Conservation (phyloP, 176 grass and related monocot genomes). For the Chloris gayana region DNA sequence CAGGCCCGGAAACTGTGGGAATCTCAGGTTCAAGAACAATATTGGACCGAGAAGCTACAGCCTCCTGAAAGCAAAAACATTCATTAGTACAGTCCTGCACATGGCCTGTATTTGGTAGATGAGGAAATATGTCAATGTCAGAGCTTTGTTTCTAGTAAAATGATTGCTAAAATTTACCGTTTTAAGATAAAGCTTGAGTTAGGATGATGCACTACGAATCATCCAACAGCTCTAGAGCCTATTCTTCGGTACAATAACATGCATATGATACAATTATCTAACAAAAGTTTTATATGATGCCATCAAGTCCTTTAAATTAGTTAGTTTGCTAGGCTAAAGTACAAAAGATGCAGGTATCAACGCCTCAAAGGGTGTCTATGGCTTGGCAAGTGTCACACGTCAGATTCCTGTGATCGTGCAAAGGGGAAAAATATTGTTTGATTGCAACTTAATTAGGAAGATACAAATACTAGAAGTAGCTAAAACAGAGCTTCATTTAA, state of each 20-base stretch:
- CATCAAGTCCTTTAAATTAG: neutral
- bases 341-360: neutral
- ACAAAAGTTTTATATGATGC: neutral
- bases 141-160: slow-evolving; percentile 1
- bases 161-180: neutral
- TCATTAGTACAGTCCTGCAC: slow-evolving; percentile 20
- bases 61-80: slow-evolving; percentile 65
- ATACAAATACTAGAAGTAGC: neutral
- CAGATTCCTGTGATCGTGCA: neutral
- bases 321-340: neutral
- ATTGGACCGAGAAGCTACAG: slow-evolving; percentile 70
- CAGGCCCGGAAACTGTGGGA: slow-evolving; percentile 46
- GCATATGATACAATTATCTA: neutral
- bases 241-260: neutral
- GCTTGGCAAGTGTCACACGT: neutral
- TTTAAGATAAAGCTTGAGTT: slow-evolving; percentile 7
- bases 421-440: neutral
- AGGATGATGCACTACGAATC: neutral
- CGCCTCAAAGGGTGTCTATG: neutral
- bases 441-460: neutral
- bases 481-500: neutral
- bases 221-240: neutral
- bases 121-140: neutral
- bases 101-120: neutral
- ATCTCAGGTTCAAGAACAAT: slow-evolving; percentile 65